phyloP scores from a whole-genome alignment of 1,284 basidiomycete genomes.

The Pisolithus thermaeus region DNA sequence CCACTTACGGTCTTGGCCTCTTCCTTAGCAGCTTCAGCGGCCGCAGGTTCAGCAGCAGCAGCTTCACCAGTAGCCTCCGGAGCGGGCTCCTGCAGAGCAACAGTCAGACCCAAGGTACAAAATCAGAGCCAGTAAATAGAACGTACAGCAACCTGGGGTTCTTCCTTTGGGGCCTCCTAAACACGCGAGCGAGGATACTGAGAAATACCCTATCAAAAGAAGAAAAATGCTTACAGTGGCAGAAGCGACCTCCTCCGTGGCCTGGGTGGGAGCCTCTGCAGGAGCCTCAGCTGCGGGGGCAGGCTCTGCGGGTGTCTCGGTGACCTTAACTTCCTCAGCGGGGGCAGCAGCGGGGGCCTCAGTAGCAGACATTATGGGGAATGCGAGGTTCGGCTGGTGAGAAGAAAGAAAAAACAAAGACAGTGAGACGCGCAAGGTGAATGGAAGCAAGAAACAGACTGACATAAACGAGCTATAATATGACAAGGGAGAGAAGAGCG shows the following conservation, averaged over 20 bases:
- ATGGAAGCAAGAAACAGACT: slow-evolving; percentile 17
- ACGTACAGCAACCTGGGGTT: slow-evolving; percentile 39
- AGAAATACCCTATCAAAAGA: not conserved
- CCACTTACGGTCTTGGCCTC: slow-evolving; percentile 54
- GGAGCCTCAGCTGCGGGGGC: slow-evolving; percentile 28
- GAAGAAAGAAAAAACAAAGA: slow-evolving; percentile 16
- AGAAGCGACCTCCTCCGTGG: slow-evolving; percentile 29
- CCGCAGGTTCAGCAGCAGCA: slow-evolving; percentile 29
- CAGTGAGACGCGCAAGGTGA: not conserved
- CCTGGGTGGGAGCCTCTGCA: slow-evolving; percentile 29
- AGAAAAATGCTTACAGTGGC: slow-evolving; percentile 15
- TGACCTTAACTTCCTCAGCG: slow-evolving; percentile 49
- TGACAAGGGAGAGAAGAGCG: slow-evolving; percentile 46
- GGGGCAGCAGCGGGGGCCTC: slow-evolving; percentile 44
- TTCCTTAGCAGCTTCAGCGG: slow-evolving; percentile 42
- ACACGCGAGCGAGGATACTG: not conserved
- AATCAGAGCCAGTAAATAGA: not conserved
- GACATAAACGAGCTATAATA: slow-evolving; percentile 43
- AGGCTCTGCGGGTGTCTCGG: slow-evolving; percentile 40
- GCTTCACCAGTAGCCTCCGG: slow-evolving; percentile 31
- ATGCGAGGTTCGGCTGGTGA: slow-evolving; percentile 44
- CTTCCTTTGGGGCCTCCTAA: slow-evolving; percentile 48
- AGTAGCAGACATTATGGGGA: slow-evolving; percentile 74
- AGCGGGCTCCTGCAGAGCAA: slow-evolving; percentile 28
- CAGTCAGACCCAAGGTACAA: not conserved